These are phyloP conservation scores for Castanea crenata DNA, from an alignment of 306 rosid genomes.

Conservation along the genomic window DNA sequence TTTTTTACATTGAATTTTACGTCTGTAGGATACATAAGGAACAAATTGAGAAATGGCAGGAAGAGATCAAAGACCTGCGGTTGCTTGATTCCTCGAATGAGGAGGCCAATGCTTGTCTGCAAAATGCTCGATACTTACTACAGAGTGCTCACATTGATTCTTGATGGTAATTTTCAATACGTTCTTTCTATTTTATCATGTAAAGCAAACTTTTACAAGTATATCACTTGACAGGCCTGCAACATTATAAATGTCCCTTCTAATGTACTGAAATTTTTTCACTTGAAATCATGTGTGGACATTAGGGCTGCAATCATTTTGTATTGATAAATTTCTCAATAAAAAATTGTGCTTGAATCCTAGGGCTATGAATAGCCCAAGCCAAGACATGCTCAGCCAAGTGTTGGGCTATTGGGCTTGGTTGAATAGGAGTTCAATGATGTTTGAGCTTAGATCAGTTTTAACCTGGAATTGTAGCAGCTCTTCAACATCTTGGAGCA, in stretches of 20 bases:
- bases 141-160: constrained; percentile 47
- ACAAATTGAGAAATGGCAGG: constrained; percentile 78
- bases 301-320: neutral
- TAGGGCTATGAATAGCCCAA: neutral
- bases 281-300: neutral
- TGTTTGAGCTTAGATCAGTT: neutral
- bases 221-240: neutral
- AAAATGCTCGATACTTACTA: constrained; percentile 64
- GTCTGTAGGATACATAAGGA: constrained; percentile 69
- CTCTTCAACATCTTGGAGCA: neutral
- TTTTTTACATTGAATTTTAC: neutral
- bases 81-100: constrained; percentile 70
- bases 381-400: neutral
- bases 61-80: constrained; percentile 66
- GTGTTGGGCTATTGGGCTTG: neutral
- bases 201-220: neutral
- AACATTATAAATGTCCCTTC: neutral
- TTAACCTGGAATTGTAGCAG: neutral
- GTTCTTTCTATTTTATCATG: neutral
- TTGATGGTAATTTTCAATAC: constrained; percentile 29
- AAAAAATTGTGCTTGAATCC: neutral
- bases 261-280: neutral
- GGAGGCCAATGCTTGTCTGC: constrained; percentile 62
- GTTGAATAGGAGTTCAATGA: neutral
- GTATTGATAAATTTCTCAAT: neutral